Base-by-base conservation (phyloP, 768 basidiomycete genomes). In the Naganishia onofrii region DNA sequence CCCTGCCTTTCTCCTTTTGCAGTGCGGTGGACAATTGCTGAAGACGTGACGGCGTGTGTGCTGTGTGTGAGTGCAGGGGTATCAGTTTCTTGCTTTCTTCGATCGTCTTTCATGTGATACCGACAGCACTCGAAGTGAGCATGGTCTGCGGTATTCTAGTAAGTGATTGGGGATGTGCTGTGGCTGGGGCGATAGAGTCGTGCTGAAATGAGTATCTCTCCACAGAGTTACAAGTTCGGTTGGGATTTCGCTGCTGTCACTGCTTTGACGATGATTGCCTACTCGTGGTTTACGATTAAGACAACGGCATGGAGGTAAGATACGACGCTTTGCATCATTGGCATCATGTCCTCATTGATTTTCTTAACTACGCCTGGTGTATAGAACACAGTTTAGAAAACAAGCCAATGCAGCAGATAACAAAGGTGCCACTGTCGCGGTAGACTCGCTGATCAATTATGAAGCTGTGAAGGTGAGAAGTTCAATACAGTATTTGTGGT, bases 81-180 rank as follows among this genome's bases (percentile, higher is more conserved):
- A 98, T 99, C 70, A 91, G 93, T 0, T 99, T 99, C 81, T 86
- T 98, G 29, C 83, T 99, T 5, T 91, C 92, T 72, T 90, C 95
- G 0, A 88, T 98, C 48, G 85, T 98, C 9, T 98, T 98, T 79
- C 90, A 96, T 21, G 91, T 99, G 55, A 90, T 90, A 0, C 96
- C 96, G 0, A 99, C 96, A 0, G 96, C 95, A 0, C 82, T 99
- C 64, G 96, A 98, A 79, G 96, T 98, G 73, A 86, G 89, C 3
- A 88, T 99, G 85, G 96, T 99, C 52, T 98, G 94, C 82, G 95
- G 94, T 60, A 99, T 99, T 71, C 81, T 99, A 81, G 94, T 93
- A 75, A 28, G 89, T 80, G 36, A 26, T n/a, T n/a, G n/a, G 3
- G 6, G 48, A 51, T n/a, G n/a, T 46, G 36, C 32, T 70, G 46